These are phyloP conservation scores for Tolypocladium amazonense DNA, from an alignment of 2,329 filamentous ascomycete species.

Conservation along the genomic window DNA sequence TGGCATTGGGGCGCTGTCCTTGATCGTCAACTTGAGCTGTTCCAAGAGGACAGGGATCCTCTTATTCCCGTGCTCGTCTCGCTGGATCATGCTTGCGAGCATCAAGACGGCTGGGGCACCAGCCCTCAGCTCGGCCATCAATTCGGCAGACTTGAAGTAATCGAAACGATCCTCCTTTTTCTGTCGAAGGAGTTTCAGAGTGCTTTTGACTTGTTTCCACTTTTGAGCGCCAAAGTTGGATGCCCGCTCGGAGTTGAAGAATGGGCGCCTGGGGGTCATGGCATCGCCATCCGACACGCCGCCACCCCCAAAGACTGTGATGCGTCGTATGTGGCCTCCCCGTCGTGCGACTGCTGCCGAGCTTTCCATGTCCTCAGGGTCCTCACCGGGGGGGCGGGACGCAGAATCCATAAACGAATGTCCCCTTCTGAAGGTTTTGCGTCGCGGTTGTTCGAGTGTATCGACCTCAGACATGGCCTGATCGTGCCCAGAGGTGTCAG, in stretches of 20 bases:
- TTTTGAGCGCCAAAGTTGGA: conserved; percentile 68
- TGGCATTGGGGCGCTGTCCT: conserved; percentile 63
- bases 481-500: conserved; percentile 45
- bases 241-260: conserved; percentile 55
- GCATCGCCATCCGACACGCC: conserved; percentile 54
- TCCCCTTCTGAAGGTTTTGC: conserved; percentile 42
- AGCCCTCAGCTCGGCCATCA: conserved; percentile 89
- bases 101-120: conserved; percentile 90
- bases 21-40: conserved; percentile 81
- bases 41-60: conserved; percentile 91
- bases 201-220: conserved; percentile 90
- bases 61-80: conserved; percentile 91
- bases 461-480: conserved; percentile 68
- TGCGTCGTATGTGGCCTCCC: conserved; percentile 52
- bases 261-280: conserved; percentile 43
- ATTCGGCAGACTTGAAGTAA: conserved; percentile 87
- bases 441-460: conserved; percentile 49
- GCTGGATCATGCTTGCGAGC: conserved; percentile 93
- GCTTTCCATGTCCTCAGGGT: conserved; percentile 40
- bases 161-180: conserved; percentile 85
- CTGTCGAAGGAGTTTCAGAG: conserved; percentile 66
- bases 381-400: conserved; percentile 36
- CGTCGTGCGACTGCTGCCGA: conserved; percentile 37
- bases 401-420: conserved; percentile 45
- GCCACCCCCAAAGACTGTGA: conserved; percentile 56